phyloP scores from a whole-genome alignment of 2,329 filamentous ascomycete species.

The Chalaropsis ovoidea region DNA sequence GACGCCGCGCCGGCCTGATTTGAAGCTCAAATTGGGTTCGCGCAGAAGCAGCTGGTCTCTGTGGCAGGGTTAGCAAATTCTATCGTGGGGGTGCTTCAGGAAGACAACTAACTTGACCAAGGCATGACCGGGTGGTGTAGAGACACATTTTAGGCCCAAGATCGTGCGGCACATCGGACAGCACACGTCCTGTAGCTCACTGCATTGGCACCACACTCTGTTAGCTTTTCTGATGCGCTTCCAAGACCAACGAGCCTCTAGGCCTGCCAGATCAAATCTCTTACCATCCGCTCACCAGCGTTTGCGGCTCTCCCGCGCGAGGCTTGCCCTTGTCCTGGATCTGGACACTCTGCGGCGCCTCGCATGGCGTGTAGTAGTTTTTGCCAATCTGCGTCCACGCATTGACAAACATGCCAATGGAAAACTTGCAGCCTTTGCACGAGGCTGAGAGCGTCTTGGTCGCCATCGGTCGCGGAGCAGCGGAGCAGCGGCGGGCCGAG shows the following conservation, averaged over 20 bases:
- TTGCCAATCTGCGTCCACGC: conserved; percentile 36
- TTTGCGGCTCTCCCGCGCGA: conserved; percentile 31
- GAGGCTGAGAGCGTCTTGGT: conserved; percentile 26
- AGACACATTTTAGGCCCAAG: conserved; percentile 34
- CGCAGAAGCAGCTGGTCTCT: conserved; percentile 35
- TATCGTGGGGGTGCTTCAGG: background rate
- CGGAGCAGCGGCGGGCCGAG: background rate
- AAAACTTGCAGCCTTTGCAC: conserved; percentile 33
- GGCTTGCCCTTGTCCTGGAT: conserved; percentile 29
- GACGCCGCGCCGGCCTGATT: background rate
- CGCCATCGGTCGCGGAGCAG: background rate
- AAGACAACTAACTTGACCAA: conserved; percentile 32
- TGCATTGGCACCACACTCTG: conserved; percentile 25
- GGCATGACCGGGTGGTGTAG: conserved; percentile 33
- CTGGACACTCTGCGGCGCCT: conserved; percentile 27
- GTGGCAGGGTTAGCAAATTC: conserved; percentile 17
- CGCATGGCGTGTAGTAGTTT: conserved; percentile 34
- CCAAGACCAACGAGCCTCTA: too few relatives aligned
- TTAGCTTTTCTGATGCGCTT: background rate
- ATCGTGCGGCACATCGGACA: conserved; percentile 31
- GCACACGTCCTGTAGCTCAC: conserved; percentile 33
- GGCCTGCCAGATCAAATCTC: background rate
- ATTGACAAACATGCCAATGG: conserved; percentile 33
- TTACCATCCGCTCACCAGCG: conserved; percentile 34
- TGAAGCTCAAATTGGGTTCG: conserved; percentile 14